These are phyloP conservation scores for Chaetomium fimeti DNA, from an alignment of 495 filamentous ascomycete genomes.

Conservation along the genomic window DNA sequence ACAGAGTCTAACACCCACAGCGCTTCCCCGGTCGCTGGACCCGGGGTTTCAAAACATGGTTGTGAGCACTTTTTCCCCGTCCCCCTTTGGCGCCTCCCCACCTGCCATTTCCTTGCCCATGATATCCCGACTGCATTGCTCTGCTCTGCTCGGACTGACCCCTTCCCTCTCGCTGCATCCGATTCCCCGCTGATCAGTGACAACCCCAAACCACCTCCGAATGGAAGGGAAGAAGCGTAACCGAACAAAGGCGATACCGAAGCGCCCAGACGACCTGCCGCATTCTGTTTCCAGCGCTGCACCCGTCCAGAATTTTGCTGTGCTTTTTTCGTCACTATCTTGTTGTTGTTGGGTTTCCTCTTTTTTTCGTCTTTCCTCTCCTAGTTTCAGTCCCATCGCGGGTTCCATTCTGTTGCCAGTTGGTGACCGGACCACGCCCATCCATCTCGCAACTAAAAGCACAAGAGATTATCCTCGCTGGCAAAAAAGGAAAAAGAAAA, in stretches of 20 bases:
- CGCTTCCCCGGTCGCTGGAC: neutral
- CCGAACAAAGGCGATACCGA: neutral
- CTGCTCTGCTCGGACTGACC: too few species aligned
- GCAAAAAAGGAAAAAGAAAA: neutral
- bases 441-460: neutral
- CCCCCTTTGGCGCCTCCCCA: too few species aligned
- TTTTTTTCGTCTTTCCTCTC: conserved; percentile 7
- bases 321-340: neutral
- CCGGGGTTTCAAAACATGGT: too few species aligned
- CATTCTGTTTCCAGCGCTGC: neutral
- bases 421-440: neutral
- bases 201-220: too few species aligned
- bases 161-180: too few species aligned
- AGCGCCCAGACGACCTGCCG: neutral
- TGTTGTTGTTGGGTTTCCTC: neutral
- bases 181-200: too few species aligned
- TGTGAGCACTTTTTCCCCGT: too few species aligned
- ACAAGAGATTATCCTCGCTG: neutral
- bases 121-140: too few species aligned
- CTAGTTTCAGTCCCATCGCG: neutral
- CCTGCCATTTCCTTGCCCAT: too few species aligned
- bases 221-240: conserved; percentile 2
- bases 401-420: conserved; percentile 14
- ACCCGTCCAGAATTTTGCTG: neutral
- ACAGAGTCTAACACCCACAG: conserved; percentile 27